Evolutionary conservation across 352 stramenopile species (phyloP).

Genomic region (Aphanomyces astaci): DNA sequence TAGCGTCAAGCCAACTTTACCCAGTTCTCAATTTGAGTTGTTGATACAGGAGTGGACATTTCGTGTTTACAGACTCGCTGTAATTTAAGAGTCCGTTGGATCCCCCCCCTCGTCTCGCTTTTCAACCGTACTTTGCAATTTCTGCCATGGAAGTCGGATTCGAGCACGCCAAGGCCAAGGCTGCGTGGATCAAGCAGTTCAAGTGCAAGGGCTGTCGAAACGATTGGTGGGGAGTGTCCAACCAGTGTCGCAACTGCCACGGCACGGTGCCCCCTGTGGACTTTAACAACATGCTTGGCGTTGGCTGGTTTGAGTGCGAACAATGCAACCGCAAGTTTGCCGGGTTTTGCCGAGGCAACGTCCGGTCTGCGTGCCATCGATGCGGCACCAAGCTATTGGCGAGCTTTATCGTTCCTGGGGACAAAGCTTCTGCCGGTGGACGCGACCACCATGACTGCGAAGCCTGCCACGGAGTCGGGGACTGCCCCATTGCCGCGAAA

Average conservation of each 20-base stretch:
- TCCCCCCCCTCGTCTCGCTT: no score
- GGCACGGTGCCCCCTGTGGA: background rate
- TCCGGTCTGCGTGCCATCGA: background rate
- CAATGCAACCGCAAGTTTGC: constrained; percentile 5
- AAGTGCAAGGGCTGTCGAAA: background rate
- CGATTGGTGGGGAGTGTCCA: background rate
- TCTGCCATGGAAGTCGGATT: background rate
- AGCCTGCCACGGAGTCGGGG: background rate
- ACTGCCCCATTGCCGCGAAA: background rate
- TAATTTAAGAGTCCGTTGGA: no score
- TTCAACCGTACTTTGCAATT: no score
- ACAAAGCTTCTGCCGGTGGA: background rate
- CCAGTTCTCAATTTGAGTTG: no score
- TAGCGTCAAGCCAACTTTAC: no score
- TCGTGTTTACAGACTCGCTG: no score
- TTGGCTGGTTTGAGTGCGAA: constrained; percentile 2
- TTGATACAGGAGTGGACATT: no score
- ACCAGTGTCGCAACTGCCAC: background rate
- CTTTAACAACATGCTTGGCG: background rate
- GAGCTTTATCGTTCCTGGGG: background rate
- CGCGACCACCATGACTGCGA: constrained; percentile 3
- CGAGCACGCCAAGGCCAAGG: background rate
- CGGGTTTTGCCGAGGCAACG: constrained; percentile 7
- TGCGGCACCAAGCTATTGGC: background rate
- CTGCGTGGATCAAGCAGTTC: background rate